A percentile compares a stretch with the other conserved stretches of the same genome.
Conservation (phyloP, 495 filamentous ascomycete species). For the Xylaria palmicola region DNA sequence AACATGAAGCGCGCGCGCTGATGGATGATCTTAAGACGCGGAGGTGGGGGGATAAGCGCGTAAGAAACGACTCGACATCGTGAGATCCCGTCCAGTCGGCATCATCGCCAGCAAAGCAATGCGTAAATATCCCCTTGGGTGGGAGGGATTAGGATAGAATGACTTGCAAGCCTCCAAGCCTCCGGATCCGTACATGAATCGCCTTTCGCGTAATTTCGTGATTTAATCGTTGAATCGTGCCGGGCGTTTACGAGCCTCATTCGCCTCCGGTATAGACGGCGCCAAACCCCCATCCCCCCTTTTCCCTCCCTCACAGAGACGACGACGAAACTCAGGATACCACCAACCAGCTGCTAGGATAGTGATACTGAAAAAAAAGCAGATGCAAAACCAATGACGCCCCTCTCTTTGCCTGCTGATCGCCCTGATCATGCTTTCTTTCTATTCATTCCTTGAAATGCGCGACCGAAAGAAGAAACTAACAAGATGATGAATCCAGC, state of each 20-base stretch:
- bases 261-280: neutral
- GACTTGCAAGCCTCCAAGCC: too few relatives aligned
- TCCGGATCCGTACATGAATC: too few relatives aligned
- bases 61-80: too few relatives aligned
- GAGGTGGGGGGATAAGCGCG: too few relatives aligned
- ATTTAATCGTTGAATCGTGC: too few relatives aligned
- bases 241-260: too few relatives aligned
- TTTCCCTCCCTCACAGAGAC: neutral
- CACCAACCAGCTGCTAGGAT: neutral
- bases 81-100: too few relatives aligned
- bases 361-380: neutral
- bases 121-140: too few relatives aligned
- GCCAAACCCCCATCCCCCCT: neutral
- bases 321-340: neutral
- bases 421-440: conserved; percentile 3
- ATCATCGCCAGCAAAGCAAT: too few relatives aligned
- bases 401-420: neutral
- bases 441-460: conserved; percentile 9
- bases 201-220: conserved; percentile 7
- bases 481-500: conserved; percentile 8
- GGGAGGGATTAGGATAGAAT: too few relatives aligned
- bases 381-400: neutral
- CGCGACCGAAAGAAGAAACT: neutral
- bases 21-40: too few relatives aligned
- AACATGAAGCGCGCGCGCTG: too few relatives aligned